Evolutionary conservation across 768 basidiomycete species (phyloP).

Genomic region (Phylloporus rhodoxanthus): DNA sequence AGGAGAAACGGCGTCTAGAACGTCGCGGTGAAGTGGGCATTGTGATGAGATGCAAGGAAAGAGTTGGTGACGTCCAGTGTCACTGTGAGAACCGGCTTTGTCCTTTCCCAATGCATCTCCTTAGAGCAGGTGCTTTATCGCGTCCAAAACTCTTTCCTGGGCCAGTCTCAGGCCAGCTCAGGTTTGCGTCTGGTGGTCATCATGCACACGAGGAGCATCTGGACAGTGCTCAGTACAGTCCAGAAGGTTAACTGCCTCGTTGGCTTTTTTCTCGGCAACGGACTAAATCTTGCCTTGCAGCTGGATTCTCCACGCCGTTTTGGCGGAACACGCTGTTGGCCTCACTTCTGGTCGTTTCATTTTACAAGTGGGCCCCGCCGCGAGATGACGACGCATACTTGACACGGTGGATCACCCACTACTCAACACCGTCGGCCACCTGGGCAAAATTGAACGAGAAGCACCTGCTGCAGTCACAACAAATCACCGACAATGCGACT

Average conservation of each 20-base stretch:
- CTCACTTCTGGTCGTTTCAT: slow-evolving; percentile 44
- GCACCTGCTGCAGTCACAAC: slow-evolving; percentile 45
- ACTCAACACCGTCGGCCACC: slow-evolving; percentile 45
- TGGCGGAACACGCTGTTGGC: slow-evolving; percentile 62
- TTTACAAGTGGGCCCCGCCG: slow-evolving; percentile 66
- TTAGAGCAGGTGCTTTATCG: slow-evolving; percentile 34
- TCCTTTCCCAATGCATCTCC: slow-evolving; percentile 23
- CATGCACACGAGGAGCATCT: slow-evolving; percentile 37
- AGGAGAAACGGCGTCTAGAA: slow-evolving; percentile 30
- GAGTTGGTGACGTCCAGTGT: not conserved
- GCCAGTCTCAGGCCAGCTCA: slow-evolving; percentile 32
- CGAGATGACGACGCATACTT: slow-evolving; percentile 56
- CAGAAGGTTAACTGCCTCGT: slow-evolving; percentile 55
- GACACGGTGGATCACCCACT: slow-evolving; percentile 61
- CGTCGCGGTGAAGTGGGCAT: slow-evolving; percentile 33
- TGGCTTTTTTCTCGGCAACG: not conserved
- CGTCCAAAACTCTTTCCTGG: slow-evolving; percentile 29
- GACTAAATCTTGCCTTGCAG: slow-evolving; percentile 11
- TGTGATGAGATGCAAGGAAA: not conserved
- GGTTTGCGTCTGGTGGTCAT: slow-evolving; percentile 40
- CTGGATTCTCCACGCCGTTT: slow-evolving; percentile 56
- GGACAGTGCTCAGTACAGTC: slow-evolving; percentile 41
- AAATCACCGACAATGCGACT: slow-evolving; percentile 35
- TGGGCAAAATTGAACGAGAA: slow-evolving; percentile 55
- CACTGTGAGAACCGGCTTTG: slow-evolving; percentile 19